These are phyloP conservation scores for Escovopsis sp. DNA, from an alignment of 2,329 filamentous ascomycete species.

Conservation along the genomic window DNA sequence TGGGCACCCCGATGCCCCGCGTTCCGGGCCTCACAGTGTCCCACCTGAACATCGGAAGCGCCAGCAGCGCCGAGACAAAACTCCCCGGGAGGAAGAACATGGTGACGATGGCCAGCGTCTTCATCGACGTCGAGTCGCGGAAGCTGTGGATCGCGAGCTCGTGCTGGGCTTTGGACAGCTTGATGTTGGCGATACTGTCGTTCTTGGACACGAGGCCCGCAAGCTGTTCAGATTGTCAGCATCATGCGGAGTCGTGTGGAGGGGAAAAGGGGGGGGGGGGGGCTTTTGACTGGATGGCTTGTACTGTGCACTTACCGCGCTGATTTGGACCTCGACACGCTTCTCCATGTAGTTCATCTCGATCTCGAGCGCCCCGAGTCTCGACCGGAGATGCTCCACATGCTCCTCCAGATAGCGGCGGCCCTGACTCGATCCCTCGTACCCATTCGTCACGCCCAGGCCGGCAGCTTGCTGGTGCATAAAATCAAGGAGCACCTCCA, in stretches of 20 bases:
- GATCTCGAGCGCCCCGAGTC: slow-evolving; percentile 20
- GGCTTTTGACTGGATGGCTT: too few relatives aligned
- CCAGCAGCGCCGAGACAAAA: slow-evolving; percentile 27
- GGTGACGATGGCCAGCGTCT: slow-evolving; percentile 26
- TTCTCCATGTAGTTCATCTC: slow-evolving; percentile 21
- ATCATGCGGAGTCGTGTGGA: not conserved
- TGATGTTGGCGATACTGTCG: slow-evolving; percentile 20
- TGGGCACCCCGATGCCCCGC: slow-evolving; percentile 13
- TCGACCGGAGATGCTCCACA: slow-evolving; percentile 15
- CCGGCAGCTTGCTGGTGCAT: slow-evolving; percentile 5
- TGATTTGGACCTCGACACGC: slow-evolving; percentile 24
- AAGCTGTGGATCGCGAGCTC: slow-evolving; percentile 21
- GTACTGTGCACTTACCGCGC: slow-evolving; percentile 20
- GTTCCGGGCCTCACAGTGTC: slow-evolving; percentile 8
- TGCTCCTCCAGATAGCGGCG: slow-evolving; percentile 12
- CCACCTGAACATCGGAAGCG: slow-evolving; percentile 21
- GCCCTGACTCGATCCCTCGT: not conserved
- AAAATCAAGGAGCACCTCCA: slow-evolving; percentile 19
- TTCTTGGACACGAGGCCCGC: slow-evolving; percentile 23
- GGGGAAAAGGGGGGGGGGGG: not conserved
- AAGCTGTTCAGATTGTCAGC: slow-evolving; percentile 12
- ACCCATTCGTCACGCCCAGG: slow-evolving; percentile 1
- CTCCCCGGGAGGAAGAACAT: slow-evolving; percentile 28
- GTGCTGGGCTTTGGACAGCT: slow-evolving; percentile 13
- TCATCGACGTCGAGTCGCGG: slow-evolving; percentile 28